phyloP scores from a whole-genome alignment of 2,329 filamentous ascomycete genomes.

The Aspergillus ruber region DNA sequence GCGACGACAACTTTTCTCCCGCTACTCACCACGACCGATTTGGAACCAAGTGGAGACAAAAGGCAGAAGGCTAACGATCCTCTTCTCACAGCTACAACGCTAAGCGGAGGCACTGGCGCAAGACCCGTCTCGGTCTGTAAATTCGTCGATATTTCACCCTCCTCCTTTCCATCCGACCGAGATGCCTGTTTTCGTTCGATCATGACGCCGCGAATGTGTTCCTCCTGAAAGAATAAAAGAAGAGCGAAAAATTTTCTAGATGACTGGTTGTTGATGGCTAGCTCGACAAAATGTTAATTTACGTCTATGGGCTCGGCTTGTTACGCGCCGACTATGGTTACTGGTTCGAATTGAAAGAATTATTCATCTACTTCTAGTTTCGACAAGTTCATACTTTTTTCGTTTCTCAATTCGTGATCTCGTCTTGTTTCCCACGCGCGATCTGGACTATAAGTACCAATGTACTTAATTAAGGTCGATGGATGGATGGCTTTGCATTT shows the following conservation, averaged over 20 bases:
- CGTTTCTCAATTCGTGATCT: too few species aligned
- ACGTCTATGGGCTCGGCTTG: neutral
- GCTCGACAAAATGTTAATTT: neutral
- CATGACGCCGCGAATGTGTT: slow-evolving; percentile 15
- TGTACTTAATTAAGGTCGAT: too few species aligned
- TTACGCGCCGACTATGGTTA: too few species aligned
- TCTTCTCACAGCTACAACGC: slow-evolving; percentile 80
- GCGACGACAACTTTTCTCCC: too few species aligned
- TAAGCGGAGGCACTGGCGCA: slow-evolving; percentile 99
- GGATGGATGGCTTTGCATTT: too few species aligned
- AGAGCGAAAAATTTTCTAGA: slow-evolving; percentile 12
- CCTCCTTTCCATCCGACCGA: slow-evolving; percentile 40
- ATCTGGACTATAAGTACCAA: too few species aligned
- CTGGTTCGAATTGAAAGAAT: slow-evolving; percentile 1
- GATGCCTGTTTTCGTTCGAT: slow-evolving; percentile 22
- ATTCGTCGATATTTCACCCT: slow-evolving; percentile 32
- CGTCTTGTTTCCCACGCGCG: too few species aligned
- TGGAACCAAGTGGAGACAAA: neutral
- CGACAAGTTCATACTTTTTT: too few species aligned
- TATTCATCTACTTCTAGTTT: too few species aligned
- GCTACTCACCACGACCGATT: too few species aligned
- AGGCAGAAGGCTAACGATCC: slow-evolving; percentile 1
- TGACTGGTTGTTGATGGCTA: slow-evolving; percentile 2
- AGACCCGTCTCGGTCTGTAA: slow-evolving; percentile 99
- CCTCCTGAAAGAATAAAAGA: neutral